phyloP scores from a whole-genome alignment of 805 yeast species.

The Metschnikowia dekortorum region DNA sequence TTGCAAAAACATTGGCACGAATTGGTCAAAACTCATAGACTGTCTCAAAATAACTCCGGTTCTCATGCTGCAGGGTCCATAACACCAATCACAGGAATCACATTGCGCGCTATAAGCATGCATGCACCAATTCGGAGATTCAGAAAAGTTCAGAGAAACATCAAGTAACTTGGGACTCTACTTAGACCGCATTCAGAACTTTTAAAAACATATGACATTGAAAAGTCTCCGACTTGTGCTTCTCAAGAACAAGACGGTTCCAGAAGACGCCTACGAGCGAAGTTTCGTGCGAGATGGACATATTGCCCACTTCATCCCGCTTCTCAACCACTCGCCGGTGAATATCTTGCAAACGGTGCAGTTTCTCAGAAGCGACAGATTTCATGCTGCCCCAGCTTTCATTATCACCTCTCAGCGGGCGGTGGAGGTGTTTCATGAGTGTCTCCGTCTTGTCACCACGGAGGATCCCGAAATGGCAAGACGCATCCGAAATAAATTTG shows the following conservation, averaged over 20 bases:
- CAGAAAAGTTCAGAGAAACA: background rate
- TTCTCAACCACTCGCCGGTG: conserved; percentile 61
- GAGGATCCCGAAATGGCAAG: conserved; percentile 9
- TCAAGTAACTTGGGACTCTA: background rate
- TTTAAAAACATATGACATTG: background rate
- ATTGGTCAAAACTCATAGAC: too few relatives aligned
- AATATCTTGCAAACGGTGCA: conserved; percentile 42
- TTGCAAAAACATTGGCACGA: too few relatives aligned
- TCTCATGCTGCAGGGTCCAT: too few relatives aligned
- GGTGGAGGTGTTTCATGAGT: conserved; percentile 65
- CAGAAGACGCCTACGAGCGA: conserved; percentile 61
- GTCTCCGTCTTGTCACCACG: conserved; percentile 28
- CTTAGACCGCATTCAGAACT: background rate
- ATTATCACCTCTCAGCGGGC: conserved; percentile 91
- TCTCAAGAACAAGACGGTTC: conserved; percentile 68
- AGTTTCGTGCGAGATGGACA: conserved; percentile 34
- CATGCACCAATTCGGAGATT: background rate
- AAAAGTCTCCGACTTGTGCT: conserved; percentile 35
- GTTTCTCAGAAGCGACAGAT: conserved; percentile 42
- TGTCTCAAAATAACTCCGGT: too few relatives aligned
- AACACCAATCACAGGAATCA: conserved; percentile 1
- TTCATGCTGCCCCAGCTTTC: conserved; percentile 40
- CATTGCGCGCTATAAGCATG: conserved; percentile 1
- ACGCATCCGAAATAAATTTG: conserved; percentile 44
- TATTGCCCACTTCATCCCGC: conserved; percentile 60